These are phyloP conservation scores for Anthracocystis panici-leucophaei DNA, from an alignment of 1,284 basidiomycete genomes.

Conservation along the genomic window DNA sequence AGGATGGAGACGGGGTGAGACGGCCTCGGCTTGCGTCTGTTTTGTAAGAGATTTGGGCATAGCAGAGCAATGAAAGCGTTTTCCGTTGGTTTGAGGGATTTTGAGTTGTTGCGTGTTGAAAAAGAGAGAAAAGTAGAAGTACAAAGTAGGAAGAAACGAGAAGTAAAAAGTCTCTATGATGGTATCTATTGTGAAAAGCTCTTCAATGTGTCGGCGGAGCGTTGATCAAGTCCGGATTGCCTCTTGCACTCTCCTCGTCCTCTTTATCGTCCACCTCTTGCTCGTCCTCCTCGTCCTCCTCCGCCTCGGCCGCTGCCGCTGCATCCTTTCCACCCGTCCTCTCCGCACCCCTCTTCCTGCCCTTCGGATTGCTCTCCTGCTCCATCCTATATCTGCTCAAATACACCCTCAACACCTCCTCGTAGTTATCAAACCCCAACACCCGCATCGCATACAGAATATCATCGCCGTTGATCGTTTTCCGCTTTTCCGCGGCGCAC, in stretches of 20 bases:
- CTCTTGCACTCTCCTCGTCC: background rate
- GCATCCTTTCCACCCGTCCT: background rate
- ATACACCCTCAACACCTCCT: slow-evolving; percentile 88
- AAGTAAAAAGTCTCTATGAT: no score
- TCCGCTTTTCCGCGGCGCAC: slow-evolving; percentile 85
- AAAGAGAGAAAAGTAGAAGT: no score
- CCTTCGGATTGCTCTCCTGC: slow-evolving; percentile 38
- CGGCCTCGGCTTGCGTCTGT: slow-evolving; percentile 32
- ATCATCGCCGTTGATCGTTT: slow-evolving; percentile 86
- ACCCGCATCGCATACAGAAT: slow-evolving; percentile 87
- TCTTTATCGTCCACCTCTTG: slow-evolving; percentile 8
- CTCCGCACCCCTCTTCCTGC: background rate
- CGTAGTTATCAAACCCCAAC: slow-evolving; percentile 95
- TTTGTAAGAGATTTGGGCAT: slow-evolving; percentile 5
- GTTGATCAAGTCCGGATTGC: slow-evolving; percentile 8
- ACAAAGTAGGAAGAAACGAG: no score
- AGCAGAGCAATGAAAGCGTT: background rate
- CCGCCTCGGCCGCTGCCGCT: background rate
- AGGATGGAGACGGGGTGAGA: slow-evolving; percentile 1
- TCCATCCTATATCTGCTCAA: slow-evolving; percentile 75
- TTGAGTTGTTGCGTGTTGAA: background rate
- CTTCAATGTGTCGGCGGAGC: slow-evolving; percentile 7
- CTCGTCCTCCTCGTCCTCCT: background rate
- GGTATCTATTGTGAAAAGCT: no score
- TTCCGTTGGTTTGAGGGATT: no score